phyloP scores from a whole-genome alignment of 768 basidiomycete genomes.

The Leccinum sublutescens region DNA sequence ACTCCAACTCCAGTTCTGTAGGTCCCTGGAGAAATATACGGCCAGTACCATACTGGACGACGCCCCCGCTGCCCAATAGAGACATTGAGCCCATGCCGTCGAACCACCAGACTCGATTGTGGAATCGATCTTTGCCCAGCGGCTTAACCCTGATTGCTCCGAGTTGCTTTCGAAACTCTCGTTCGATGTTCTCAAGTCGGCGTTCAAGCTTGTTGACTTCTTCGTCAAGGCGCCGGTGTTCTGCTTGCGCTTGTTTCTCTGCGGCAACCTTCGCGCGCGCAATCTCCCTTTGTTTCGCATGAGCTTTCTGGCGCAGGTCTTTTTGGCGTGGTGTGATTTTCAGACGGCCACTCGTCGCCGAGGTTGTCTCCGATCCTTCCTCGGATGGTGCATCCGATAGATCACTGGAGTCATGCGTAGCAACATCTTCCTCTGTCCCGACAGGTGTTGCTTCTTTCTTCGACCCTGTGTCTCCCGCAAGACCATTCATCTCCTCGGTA shows the following conservation, averaged over 20 bases:
- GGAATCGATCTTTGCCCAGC: conserved; percentile 88
- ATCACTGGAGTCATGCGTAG: conserved; percentile 68
- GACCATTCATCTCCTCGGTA: conserved; percentile 68
- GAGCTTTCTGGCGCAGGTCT: conserved; percentile 50
- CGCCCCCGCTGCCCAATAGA: conserved; percentile 73
- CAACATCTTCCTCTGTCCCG: conserved; percentile 50
- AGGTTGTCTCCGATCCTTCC: conserved; percentile 57
- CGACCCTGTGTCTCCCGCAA: conserved; percentile 50
- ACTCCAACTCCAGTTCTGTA: conserved; percentile 73
- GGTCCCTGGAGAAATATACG: conserved; percentile 93
- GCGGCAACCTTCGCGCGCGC: conserved; percentile 76
- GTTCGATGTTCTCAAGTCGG: conserved; percentile 82
- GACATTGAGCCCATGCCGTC: conserved; percentile 91
- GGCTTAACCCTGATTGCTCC: conserved; percentile 86
- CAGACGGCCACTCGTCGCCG: conserved; percentile 39
- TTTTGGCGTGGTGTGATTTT: conserved; percentile 51
- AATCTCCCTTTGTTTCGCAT: conserved; percentile 79
- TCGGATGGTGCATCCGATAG: conserved; percentile 70
- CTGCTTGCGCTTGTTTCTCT: conserved; percentile 76
- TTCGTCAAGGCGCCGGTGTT: conserved; percentile 82
- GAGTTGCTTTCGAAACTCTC: conserved; percentile 88
- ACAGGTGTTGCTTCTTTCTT: conserved; percentile 47
- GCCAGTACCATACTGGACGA: conserved; percentile 83
- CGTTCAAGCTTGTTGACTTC: conserved; percentile 83
- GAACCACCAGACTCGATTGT: conserved; percentile 98